Evolutionary conservation across 768 basidiomycete species (phyloP).

Genomic region (Auriscalpium orientale): DNA sequence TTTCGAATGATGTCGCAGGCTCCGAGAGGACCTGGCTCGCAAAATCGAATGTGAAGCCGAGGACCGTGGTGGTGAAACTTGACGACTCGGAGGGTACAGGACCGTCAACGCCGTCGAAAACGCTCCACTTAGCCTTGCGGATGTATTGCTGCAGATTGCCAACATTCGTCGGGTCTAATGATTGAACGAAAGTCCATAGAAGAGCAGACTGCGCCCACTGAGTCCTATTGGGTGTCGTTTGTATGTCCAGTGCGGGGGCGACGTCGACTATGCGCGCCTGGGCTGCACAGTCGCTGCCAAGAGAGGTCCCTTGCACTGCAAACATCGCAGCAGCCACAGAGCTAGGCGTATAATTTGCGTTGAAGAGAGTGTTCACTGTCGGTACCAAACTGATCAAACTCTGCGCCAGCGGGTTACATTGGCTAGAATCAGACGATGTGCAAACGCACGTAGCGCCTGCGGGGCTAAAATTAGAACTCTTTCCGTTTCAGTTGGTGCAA

Average conservation of each 20-base stretch:
- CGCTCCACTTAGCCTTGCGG: slow-evolving; percentile 39
- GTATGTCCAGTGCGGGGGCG: slow-evolving; percentile 33
- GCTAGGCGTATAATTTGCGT: slow-evolving; percentile 34
- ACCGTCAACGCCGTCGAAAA: slow-evolving; percentile 32
- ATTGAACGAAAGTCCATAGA: slow-evolving; percentile 51
- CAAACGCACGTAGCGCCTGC: slow-evolving; percentile 59
- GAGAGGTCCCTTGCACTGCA: slow-evolving; percentile 37
- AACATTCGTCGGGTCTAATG: slow-evolving; percentile 36
- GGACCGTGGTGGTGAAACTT: slow-evolving; percentile 33
- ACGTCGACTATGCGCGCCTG: slow-evolving; percentile 53
- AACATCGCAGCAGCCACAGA: slow-evolving; percentile 45
- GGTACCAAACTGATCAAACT: slow-evolving; percentile 44
- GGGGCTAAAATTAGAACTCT: background rate
- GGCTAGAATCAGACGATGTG: slow-evolving; percentile 33
- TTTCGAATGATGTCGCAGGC: slow-evolving; percentile 37
- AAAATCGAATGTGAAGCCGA: slow-evolving; percentile 55
- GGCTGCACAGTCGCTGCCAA: slow-evolving; percentile 38
- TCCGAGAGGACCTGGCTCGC: slow-evolving; percentile 43
- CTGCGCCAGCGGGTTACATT: slow-evolving; percentile 48
- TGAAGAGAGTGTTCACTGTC: slow-evolving; percentile 39
- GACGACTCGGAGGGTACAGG: slow-evolving; percentile 25
- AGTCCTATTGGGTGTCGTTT: slow-evolving; percentile 40
- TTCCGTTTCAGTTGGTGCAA: too few relatives aligned
- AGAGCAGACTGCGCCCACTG: slow-evolving; percentile 52
- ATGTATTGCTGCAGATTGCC: slow-evolving; percentile 40